Evolutionary conservation across 108 stramenopile species (phyloP), one percentile per base, ranked within the genome.

Genomic region (Chaetoceros muelleri): DNA sequence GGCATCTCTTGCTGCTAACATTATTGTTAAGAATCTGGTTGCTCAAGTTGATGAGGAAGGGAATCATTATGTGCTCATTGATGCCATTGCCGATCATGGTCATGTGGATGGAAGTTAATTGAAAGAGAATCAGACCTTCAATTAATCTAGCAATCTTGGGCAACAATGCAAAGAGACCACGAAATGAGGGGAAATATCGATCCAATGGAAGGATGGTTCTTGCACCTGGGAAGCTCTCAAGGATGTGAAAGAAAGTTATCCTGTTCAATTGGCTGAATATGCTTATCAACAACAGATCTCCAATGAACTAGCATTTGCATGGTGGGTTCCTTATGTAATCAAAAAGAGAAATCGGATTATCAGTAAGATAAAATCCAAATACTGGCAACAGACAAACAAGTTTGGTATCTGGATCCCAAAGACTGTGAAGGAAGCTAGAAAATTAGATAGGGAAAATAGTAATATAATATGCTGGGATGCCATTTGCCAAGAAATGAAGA

Each of bases 331-430:
- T 1, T 45, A 51, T 18, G 21, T 20, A 25, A 21, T 72, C 0
- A 3, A 46, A 1, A 66, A 67, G 30, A 18, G 61, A 24, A 28
- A 63, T 13, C 2, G 65, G 10, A 70, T 73, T 20, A 50, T 80
- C 20, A 22, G 30, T 1, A 71, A 70, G 27, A 24, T 65, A 24
- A 73, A 75, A 20, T 24, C 60, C n/a, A 75, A 67, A 45, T 73
- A 76, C 48, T 76, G 71, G 79, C 20, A 48, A 2, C 60, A 46
- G 0, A 71, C 69, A 0, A 66, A 74, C 40, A 71, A 71, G 34
- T 66, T 50, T n/a, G 72, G 62, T 0, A 52, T 73, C 10, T 2
- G 49, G 18, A 24, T 73, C 16, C 67, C 72, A 0, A 68, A 59
- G 49, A 60, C 28, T 7, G 52, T 62, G 1, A 45, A 44, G 0